Percentiles rank a stretch among this genome's conserved stretches.
phyloP scores from a whole-genome alignment of 1,284 basidiomycete genomes.

The Testicularia cyperi region DNA sequence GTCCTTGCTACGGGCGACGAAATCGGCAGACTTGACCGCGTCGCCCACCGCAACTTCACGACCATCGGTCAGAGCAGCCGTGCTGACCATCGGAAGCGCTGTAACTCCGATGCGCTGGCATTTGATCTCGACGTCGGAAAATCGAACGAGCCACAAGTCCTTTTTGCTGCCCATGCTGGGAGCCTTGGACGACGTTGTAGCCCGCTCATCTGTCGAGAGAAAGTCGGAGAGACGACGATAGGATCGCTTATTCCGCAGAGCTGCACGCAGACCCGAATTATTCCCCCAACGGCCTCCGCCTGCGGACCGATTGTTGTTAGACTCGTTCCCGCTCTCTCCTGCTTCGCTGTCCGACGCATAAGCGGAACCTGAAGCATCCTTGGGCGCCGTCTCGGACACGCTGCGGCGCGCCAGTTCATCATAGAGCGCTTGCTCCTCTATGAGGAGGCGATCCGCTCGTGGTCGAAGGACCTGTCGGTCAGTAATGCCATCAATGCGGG shows the following conservation, averaged over 20 bases:
- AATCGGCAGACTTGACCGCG: constrained; percentile 9
- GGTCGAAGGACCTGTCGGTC: constrained; percentile 71
- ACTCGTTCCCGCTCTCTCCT: constrained; percentile 14
- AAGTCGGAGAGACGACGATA: constrained; percentile 51
- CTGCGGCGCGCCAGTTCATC: constrained; percentile 45
- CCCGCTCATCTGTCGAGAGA: constrained; percentile 16
- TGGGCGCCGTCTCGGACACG: constrained; percentile 48
- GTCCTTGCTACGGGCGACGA: constrained; percentile 43
- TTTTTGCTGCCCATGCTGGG: constrained; percentile 63
- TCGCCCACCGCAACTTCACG: constrained; percentile 1
- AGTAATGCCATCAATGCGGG: constrained; percentile 83
- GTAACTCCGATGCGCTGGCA: constrained; percentile 89
- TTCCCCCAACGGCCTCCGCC: constrained; percentile 7
- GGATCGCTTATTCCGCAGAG: constrained; percentile 48
- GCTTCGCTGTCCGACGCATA: constrained; percentile 29
- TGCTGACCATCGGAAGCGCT: constrained; percentile 75
- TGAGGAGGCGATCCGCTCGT: constrained; percentile 79
- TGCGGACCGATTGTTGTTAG: not conserved
- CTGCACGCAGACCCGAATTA: constrained; percentile 28
- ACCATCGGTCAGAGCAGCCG: constrained; percentile 56
- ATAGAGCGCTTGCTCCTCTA: constrained; percentile 73
- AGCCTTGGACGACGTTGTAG: constrained; percentile 30
- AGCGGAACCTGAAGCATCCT: constrained; percentile 4
- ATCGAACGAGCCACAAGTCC: constrained; percentile 89
- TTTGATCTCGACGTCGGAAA: constrained; percentile 90